phyloP scores from a whole-genome alignment of 73 alveolate species.

The Tetrahymena thermophila region DNA sequence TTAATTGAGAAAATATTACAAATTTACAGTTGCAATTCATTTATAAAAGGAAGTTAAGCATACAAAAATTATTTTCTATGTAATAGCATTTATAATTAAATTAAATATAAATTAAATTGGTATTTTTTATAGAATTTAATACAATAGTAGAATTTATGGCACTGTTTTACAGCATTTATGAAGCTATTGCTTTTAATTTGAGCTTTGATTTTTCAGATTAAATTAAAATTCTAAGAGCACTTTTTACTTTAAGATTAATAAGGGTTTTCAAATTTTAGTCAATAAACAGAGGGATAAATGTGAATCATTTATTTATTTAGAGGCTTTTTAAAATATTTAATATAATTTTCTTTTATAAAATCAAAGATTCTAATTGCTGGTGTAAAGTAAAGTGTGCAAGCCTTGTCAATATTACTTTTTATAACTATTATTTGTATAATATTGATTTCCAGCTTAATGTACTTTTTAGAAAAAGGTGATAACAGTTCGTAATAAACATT shows the following conservation, averaged over 20 bases:
- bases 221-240: slow-evolving; percentile 21
- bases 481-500: background rate
- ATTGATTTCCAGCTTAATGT: slow-evolving; percentile 33
- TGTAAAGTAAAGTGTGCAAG: slow-evolving; percentile 21
- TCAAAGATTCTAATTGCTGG: slow-evolving; percentile 26
- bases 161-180: background rate
- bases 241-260: slow-evolving; percentile 5
- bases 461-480: slow-evolving; percentile 17
- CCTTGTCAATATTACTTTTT: slow-evolving; percentile 11
- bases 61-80: background rate
- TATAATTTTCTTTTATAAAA: background rate
- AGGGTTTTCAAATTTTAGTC: slow-evolving; percentile 18
- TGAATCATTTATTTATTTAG: background rate
- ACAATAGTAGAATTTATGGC: slow-evolving; percentile 16
- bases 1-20: background rate
- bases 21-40: background rate
- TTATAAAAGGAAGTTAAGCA: background rate
- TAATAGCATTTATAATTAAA: background rate
- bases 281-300: slow-evolving; percentile 4
- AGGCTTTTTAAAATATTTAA: background rate
- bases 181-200: background rate
- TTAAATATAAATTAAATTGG: too few relatives aligned
- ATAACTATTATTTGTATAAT: slow-evolving; percentile 29
- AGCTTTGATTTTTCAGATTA: background rate
- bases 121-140: background rate